A percentile compares a stretch with the other conserved stretches of the same genome.
Conservation (phyloP, 2,329 filamentous ascomycete genomes). For the Botrytis paeoniae region DNA sequence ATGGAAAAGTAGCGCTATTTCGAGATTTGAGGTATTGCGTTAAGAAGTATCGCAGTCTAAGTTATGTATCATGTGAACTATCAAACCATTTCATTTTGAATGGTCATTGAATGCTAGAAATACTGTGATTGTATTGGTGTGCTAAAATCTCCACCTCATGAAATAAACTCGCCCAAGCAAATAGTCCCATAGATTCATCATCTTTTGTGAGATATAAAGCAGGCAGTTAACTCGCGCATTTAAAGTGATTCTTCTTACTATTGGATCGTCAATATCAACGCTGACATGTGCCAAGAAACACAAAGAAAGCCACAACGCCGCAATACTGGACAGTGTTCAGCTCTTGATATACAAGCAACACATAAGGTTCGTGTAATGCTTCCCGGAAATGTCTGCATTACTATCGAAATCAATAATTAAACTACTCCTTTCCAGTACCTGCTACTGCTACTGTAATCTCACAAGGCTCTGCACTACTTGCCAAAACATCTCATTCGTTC, state of each 20-base stretch:
- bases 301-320: neutral
- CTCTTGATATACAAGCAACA: neutral
- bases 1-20: too few species aligned
- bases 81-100: neutral
- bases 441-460: too few species aligned
- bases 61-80: too few species aligned
- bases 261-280: neutral
- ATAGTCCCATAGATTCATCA: neutral
- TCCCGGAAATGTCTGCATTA: neutral
- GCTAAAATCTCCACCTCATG: neutral
- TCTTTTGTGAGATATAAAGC: neutral
- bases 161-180: neutral
- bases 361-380: neutral
- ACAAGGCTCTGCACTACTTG: neutral
- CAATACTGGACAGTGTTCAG: neutral
- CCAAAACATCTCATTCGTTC: neutral
- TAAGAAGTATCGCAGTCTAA: too few species aligned
- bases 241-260: neutral
- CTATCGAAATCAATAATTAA: rapidly evolving
- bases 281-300: neutral
- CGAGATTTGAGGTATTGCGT: too few species aligned
- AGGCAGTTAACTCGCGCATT: neutral
- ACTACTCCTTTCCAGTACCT: too few species aligned
- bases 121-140: neutral
- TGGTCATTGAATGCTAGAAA: neutral